Conservation (phyloP, 1,284 basidiomycete genomes). For the Entoloma clypeatum region DNA sequence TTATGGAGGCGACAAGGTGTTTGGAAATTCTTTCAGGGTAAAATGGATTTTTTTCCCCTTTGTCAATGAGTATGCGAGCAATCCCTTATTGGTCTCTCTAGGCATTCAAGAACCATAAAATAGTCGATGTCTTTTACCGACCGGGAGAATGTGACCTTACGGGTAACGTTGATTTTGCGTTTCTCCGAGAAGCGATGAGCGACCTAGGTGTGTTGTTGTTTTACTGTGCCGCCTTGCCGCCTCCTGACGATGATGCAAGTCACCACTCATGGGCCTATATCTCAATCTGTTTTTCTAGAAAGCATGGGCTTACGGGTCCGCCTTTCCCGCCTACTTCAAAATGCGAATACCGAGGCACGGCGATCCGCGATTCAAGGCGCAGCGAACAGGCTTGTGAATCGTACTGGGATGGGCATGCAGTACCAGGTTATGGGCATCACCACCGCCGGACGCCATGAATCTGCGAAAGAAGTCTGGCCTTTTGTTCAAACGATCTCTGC, state of each 20-base stretch:
- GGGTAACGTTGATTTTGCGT: constrained; percentile 93
- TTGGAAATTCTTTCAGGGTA: constrained; percentile 80
- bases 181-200: constrained; percentile 74
- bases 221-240: constrained; percentile 1
- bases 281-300: constrained; percentile 70
- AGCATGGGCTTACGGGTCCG: constrained; percentile 67
- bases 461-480: constrained; percentile 26
- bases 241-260: constrained; percentile 30
- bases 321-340: constrained; percentile 47
- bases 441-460: constrained; percentile 13
- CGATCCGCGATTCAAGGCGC: constrained; percentile 45
- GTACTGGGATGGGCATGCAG: constrained; percentile 61
- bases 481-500: too few relatives aligned
- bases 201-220: constrained; percentile 50
- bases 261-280: constrained; percentile 57
- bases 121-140: constrained; percentile 80
- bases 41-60: constrained; percentile 21
- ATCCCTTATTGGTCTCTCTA: constrained; percentile 28
- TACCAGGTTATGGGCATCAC: constrained; percentile 61
- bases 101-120: constrained; percentile 88
- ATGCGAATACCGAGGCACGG: constrained; percentile 46
- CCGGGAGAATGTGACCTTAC: constrained; percentile 93
- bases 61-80: background rate
- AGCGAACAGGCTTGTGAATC: constrained; percentile 55
- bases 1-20: constrained; percentile 79